Evolutionary conservation across 495 filamentous ascomycete species (phyloP).

Genomic region (Astrothelium macrocarpum): DNA sequence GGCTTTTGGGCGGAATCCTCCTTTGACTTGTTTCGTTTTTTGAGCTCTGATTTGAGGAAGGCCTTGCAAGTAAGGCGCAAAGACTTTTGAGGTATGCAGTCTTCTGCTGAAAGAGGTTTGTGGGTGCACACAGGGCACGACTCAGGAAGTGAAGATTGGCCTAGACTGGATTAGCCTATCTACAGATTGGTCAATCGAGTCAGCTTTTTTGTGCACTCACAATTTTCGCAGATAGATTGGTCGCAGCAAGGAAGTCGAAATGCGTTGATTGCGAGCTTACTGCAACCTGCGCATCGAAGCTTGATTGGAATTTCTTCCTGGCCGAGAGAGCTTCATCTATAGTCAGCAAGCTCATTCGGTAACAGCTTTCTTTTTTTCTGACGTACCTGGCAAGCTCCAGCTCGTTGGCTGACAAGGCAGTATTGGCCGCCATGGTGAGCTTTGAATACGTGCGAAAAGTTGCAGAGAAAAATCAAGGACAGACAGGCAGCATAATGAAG

Average conservation of each 20-base stretch:
- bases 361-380: not conserved
- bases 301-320: conserved; percentile 88
- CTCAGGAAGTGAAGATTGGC: conserved; percentile 64
- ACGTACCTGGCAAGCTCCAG: conserved; percentile 7
- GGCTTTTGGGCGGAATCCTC: conserved; percentile 23
- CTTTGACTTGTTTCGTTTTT: conserved; percentile 63
- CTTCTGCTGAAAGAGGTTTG: conserved; percentile 67
- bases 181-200: not conserved
- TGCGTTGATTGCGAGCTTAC: conserved; percentile 80
- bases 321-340: conserved; percentile 52
- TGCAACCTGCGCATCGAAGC: conserved; percentile 87
- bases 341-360: not conserved
- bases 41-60: conserved; percentile 77
- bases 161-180: conserved; percentile 34
- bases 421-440: not conserved
- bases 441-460: not conserved
- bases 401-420: not conserved
- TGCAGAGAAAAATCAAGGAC: not conserved
- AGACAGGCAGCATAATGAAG: not conserved
- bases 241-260: conserved; percentile 92
- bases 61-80: conserved; percentile 81
- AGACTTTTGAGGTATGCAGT: conserved; percentile 81
- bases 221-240: conserved; percentile 83
- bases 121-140: conserved; percentile 92
- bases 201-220: conserved; percentile 43